Percentiles rank a stretch among this genome's conserved stretches.
phyloP scores from a whole-genome alignment of 495 filamentous ascomycete species.

The Venustampulla echinocandica region DNA sequence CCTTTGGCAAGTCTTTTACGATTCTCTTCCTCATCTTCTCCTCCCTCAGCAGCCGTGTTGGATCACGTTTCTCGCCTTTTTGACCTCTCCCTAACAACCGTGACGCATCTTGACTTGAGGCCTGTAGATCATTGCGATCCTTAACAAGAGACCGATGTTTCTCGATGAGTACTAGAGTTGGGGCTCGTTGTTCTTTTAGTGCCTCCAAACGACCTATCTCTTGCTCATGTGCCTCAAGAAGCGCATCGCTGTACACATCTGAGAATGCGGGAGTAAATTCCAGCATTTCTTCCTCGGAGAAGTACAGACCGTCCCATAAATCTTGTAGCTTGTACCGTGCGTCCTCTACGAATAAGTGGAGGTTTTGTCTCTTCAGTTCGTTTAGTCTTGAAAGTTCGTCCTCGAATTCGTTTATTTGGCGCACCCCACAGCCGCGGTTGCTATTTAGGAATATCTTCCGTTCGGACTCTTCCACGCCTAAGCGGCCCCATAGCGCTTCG shows the following conservation, averaged over 20 bases:
- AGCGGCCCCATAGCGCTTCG: slow-evolving; percentile 79
- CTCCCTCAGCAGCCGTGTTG: slow-evolving; percentile 86
- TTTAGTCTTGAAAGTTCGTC: slow-evolving; percentile 79
- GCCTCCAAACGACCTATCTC: slow-evolving; percentile 77
- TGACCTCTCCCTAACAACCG: slow-evolving; percentile 80
- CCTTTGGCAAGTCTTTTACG: slow-evolving; percentile 86
- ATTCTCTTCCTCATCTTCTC: slow-evolving; percentile 98
- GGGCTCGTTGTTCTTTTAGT: slow-evolving; percentile 78
- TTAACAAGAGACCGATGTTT: slow-evolving; percentile 75
- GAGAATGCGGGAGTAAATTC: slow-evolving; percentile 95
- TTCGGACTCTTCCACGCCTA: slow-evolving; percentile 72
- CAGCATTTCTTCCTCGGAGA: slow-evolving; percentile 95
- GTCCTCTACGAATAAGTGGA: slow-evolving; percentile 93
- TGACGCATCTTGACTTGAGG: slow-evolving; percentile 87
- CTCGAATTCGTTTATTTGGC: slow-evolving; percentile 89
- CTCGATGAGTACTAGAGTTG: slow-evolving; percentile 72
- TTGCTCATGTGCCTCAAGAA: slow-evolving; percentile 74
- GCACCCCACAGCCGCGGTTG: slow-evolving; percentile 67
- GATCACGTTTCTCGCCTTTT: slow-evolving; percentile 86
- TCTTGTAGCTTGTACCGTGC: slow-evolving; percentile 82
- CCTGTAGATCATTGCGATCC: slow-evolving; percentile 79
- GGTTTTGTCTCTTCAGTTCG: slow-evolving; percentile 86
- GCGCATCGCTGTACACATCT: slow-evolving; percentile 78
- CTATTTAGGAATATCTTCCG: slow-evolving; percentile 69
- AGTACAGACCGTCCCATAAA: slow-evolving; percentile 88